These are phyloP conservation scores for Blastocystis sp. DNA, from an alignment of 352 stramenopile species.

Conservation along the genomic window DNA sequence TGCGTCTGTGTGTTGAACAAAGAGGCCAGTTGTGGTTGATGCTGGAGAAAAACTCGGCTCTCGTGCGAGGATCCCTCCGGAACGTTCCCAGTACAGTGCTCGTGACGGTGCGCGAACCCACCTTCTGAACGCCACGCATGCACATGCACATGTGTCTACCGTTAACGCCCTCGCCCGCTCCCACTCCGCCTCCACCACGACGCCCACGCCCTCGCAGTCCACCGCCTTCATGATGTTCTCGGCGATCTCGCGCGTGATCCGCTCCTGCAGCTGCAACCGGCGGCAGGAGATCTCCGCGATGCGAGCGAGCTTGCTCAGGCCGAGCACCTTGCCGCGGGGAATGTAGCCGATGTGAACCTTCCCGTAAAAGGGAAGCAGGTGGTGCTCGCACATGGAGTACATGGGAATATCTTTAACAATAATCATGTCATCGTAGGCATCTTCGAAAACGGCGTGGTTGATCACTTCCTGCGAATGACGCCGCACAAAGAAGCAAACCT, in stretches of 20 bases:
- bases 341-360: constrained; percentile 87
- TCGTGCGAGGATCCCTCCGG: constrained; percentile 75
- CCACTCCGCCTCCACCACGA: constrained; percentile 89
- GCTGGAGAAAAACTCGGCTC: constrained; percentile 80
- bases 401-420: constrained; percentile 98
- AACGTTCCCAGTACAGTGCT: constrained; percentile 93
- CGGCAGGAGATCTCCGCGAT: constrained; percentile 94
- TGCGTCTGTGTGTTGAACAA: constrained; percentile 33
- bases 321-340: constrained; percentile 90
- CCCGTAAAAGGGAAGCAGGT: constrained; percentile 98
- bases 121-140: constrained; percentile 97
- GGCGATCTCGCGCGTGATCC: constrained; percentile 96
- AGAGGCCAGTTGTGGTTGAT: constrained; percentile 30
- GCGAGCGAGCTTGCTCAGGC: constrained; percentile 93
- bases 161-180: constrained; percentile 49
- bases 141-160: constrained; percentile 98
- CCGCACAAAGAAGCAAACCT: constrained; percentile 1
- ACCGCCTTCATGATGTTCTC: constrained; percentile 93
- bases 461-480: constrained; percentile 76
- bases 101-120: constrained; percentile 89
- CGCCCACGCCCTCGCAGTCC: constrained; percentile 90
- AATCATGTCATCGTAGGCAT: constrained; percentile 94
- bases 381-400: constrained; percentile 97
- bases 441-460: constrained; percentile 95
- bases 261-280: constrained; percentile 95